These are phyloP conservation scores for Hortaea sp. DNA, from an alignment of 2,329 filamentous ascomycete species.

Conservation along the genomic window DNA sequence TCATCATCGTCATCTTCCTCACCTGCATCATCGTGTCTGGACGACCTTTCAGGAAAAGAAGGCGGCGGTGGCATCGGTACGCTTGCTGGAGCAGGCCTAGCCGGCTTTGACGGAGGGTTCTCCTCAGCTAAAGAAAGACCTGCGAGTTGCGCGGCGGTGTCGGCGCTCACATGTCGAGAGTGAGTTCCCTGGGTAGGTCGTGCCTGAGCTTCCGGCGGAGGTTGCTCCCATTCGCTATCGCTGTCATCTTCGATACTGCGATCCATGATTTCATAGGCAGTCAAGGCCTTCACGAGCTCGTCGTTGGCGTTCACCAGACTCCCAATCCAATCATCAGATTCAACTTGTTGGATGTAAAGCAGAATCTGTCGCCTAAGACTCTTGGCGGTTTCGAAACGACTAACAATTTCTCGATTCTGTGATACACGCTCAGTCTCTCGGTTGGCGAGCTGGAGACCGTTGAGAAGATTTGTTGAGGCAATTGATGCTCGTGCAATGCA, in stretches of 20 bases:
- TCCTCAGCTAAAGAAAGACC: constrained; percentile 32
- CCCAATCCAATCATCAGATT: constrained; percentile 85
- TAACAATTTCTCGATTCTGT: constrained; percentile 64
- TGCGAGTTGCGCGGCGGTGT: constrained; percentile 34
- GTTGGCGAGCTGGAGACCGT: constrained; percentile 81
- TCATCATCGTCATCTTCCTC: constrained; percentile 67
- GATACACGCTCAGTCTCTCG: constrained; percentile 81
- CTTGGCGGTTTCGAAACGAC: constrained; percentile 80
- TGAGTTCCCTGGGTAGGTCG: constrained; percentile 6
- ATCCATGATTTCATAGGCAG: constrained; percentile 91
- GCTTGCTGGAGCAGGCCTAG: constrained; percentile 32
- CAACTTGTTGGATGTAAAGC: constrained; percentile 85
- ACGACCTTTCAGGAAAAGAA: constrained; percentile 8
- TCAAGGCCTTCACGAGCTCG: constrained; percentile 83
- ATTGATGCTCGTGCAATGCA: constrained; percentile 85
- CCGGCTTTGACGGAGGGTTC: constrained; percentile 39
- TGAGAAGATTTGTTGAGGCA: constrained; percentile 80
- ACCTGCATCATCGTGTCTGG: constrained; percentile 35
- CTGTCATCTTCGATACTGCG: constrained; percentile 67
- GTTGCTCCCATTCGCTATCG: constrained; percentile 50
- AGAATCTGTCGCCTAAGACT: constrained; percentile 71
- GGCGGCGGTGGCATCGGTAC: constrained; percentile 28
- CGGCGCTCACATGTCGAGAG: constrained; percentile 4
- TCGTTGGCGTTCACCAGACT: constrained; percentile 89
- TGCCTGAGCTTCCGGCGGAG: neutral